Base-by-base conservation (phyloP, 768 basidiomycete genomes). In the Exsudoporus frostii region DNA sequence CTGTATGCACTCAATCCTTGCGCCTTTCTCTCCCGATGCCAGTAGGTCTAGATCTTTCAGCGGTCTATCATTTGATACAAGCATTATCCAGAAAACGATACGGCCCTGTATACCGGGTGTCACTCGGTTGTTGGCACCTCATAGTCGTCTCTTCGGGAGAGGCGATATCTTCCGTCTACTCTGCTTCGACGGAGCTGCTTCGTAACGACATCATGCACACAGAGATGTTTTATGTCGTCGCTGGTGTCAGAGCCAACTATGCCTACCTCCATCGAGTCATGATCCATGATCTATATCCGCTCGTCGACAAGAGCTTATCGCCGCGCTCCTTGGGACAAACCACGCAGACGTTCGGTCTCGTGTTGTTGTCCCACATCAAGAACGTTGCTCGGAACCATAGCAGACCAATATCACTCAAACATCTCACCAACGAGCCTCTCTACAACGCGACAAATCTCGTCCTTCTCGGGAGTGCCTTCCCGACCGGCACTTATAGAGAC, bases 381-480 rank as follows among this genome's bases (percentile, higher is more conserved):
- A n/a, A 42, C 1, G 11, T 62, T 22, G 7, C 19, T 17, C 44
- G 4, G 24, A 10, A 53, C 10, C 33, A 50, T 2, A 33, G 2
- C 0, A 43, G 27, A 14, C 29, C 57, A 8, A 36, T 59, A n/a
- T 64, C 65, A 3, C 47, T 66, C 7, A 58, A 7, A 8, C 45
- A 36, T 9, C 54, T 68, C 38, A 56, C 58, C n/a, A 48, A 50
- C 27, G 38, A 52, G 22, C 64, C 61, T 2, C 56, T 67, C 3
- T 67, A 61, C 30, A 24, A 10, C 2, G 50, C 59, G 10, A 54
- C 57, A 2, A 68, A 66, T 11, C 25, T 48, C n/a, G 30, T 57
- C 29, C 53, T 67, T 27, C 42, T 68, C 14, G 61, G 64, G 9
- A 49, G 46, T 17, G 2, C 53, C 20, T 66, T 66, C 40, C 66